These are phyloP conservation scores for Camellia lanceoleosa DNA, from an alignment of 148 eudicot species.

Conservation along the genomic window DNA sequence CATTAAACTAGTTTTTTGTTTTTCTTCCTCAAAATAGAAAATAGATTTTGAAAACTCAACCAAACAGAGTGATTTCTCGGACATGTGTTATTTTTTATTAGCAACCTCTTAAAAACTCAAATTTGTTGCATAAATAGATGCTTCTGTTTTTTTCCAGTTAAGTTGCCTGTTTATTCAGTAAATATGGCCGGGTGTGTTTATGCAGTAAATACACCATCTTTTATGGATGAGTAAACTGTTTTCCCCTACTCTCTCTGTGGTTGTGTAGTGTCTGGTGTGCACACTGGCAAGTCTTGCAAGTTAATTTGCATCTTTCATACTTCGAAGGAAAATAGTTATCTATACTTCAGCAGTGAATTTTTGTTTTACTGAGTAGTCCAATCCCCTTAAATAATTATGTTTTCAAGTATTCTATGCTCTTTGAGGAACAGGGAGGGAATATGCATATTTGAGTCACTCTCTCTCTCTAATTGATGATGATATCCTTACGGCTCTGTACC, in stretches of 20 bases:
- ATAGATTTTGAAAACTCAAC: no score
- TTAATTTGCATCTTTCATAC: neutral
- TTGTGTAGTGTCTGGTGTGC: neutral
- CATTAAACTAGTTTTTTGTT: no score
- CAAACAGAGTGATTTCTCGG: no score
- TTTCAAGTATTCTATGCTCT: neutral
- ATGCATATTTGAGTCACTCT: neutral
- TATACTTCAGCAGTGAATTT: no score
- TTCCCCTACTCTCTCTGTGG: neutral
- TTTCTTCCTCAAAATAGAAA: no score
- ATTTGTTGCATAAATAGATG: no score
- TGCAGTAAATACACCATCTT: neutral
- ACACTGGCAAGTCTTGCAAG: conserved; percentile 4
- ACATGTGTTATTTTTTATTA: no score
- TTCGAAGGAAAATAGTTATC: neutral
- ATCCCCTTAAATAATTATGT: neutral
- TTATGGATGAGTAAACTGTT: neutral
- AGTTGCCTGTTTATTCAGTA: neutral
- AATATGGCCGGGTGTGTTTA: neutral
- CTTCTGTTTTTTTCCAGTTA: neutral
- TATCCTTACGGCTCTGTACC: neutral
- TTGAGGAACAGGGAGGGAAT: neutral
- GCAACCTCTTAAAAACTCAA: no score
- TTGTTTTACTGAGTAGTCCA: neutral
- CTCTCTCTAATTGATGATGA: neutral